These are phyloP conservation scores for Cavenderia fasciculata DNA, from an alignment of 78 protist genomes.

Conservation along the genomic window DNA sequence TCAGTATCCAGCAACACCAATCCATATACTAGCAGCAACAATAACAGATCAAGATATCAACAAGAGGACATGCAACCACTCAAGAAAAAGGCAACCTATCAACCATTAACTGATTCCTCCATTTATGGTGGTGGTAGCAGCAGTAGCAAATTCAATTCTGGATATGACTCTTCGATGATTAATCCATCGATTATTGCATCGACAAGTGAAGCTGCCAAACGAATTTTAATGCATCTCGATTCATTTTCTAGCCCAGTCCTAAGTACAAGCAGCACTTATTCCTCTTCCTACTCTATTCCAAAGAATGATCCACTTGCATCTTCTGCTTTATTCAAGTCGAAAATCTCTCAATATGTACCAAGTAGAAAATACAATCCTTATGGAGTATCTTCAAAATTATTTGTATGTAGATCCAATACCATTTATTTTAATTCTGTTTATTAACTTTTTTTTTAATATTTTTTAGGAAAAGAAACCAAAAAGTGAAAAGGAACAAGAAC, in stretches of 20 bases:
- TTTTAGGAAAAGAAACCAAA: conserved; percentile 72
- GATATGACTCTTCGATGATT: too few relatives aligned
- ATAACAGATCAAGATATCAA: background rate
- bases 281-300: background rate
- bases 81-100: background rate
- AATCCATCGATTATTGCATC: conserved; percentile 21
- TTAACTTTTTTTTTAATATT: background rate
- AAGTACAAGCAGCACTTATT: background rate
- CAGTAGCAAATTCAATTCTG: background rate
- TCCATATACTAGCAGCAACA: too few relatives aligned
- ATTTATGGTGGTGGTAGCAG: background rate
- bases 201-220: conserved; percentile 71
- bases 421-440: too few relatives aligned
- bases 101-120: background rate
- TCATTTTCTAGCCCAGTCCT: conserved; percentile 41
- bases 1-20: too few relatives aligned
- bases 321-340: background rate
- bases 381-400: conserved; percentile 37
- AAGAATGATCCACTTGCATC: conserved; percentile 7
- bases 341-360: conserved; percentile 45
- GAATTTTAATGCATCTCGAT: conserved; percentile 39
- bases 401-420: background rate
- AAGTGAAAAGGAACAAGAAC: conserved; percentile 4
- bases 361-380: conserved; percentile 64
- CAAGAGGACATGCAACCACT: conserved; percentile 2